Conservation (phyloP, 1,139 yeast genomes). For the Candida mesenterica region DNA sequence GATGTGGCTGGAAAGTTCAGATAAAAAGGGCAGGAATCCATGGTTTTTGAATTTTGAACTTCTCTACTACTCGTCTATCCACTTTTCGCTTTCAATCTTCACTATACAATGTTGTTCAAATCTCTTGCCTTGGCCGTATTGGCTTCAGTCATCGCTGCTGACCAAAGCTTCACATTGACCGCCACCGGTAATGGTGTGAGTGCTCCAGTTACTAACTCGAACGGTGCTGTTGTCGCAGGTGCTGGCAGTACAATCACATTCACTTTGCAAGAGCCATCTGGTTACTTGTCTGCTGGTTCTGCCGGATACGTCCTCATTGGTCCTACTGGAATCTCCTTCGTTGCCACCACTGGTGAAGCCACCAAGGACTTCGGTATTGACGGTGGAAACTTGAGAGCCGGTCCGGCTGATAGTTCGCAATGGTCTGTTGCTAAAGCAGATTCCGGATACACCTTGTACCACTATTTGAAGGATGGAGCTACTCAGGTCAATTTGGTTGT, state of each 20-base stretch:
- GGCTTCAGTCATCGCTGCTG: conserved; percentile 26
- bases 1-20: too few species aligned
- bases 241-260: conserved; percentile 21
- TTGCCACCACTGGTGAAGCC: conserved; percentile 17
- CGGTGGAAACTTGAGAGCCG: conserved; percentile 26
- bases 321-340: conserved; percentile 15
- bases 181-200: conserved; percentile 27
- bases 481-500: conserved; percentile 4
- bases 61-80: not conserved
- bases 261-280: conserved; percentile 31
- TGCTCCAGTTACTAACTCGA: conserved; percentile 21
- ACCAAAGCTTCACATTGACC: conserved; percentile 23
- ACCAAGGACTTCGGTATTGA: conserved; percentile 29
- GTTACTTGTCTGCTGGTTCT: conserved; percentile 21
- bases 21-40: too few species aligned
- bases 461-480: conserved; percentile 4
- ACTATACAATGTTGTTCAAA: conserved; percentile 19
- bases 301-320: conserved; percentile 20
- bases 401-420: conserved; percentile 16
- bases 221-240: conserved; percentile 24
- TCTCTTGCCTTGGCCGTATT: conserved; percentile 22
- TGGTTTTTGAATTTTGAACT: not conserved
- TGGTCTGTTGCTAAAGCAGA: conserved; percentile 6
- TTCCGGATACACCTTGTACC: conserved; percentile 11
- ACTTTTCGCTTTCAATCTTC: too few species aligned